These are phyloP conservation scores for Amauroascus verrucosus DNA, from an alignment of 2,329 filamentous ascomycete genomes.

Conservation along the genomic window DNA sequence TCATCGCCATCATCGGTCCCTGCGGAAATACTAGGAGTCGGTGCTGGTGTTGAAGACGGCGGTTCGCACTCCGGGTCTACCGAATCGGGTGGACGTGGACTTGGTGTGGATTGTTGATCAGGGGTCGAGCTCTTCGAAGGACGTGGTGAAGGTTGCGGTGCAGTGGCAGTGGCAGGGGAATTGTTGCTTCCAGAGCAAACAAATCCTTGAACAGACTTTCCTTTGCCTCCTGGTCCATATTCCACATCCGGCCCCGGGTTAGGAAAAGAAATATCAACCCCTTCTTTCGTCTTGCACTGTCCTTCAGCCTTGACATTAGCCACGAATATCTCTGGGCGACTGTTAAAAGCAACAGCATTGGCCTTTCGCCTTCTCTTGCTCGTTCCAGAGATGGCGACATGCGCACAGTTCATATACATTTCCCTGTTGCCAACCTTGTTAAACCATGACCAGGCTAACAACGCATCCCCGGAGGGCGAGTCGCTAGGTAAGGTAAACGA, in stretches of 20 bases:
- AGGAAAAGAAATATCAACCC: slow-evolving; percentile 13
- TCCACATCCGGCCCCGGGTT: slow-evolving; percentile 14
- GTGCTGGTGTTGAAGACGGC: background rate
- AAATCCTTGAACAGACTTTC: slow-evolving; percentile 2
- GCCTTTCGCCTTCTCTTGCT: background rate
- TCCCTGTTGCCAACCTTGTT: slow-evolving; percentile 48
- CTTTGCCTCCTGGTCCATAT: slow-evolving; percentile 7
- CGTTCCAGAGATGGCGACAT: slow-evolving; percentile 48
- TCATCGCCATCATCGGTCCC: background rate
- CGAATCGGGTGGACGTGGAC: background rate
- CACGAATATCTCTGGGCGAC: slow-evolving; percentile 11
- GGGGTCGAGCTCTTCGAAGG: background rate
- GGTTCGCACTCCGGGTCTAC: too few relatives aligned
- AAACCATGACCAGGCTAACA: slow-evolving; percentile 71
- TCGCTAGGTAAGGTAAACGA: slow-evolving; percentile 58
- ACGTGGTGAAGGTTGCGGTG: background rate
- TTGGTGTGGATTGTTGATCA: background rate
- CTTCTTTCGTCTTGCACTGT: slow-evolving; percentile 12
- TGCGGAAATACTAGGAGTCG: background rate
- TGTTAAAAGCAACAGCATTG: slow-evolving; percentile 5
- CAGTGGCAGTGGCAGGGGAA: background rate
- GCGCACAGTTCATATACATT: slow-evolving; percentile 71
- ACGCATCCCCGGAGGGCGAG: slow-evolving; percentile 48
- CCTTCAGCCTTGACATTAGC: slow-evolving; percentile 12
- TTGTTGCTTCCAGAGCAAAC: background rate